Evolutionary conservation across 1,139 yeast species (phyloP).

Genomic region (Pneumocystis carinii): DNA sequence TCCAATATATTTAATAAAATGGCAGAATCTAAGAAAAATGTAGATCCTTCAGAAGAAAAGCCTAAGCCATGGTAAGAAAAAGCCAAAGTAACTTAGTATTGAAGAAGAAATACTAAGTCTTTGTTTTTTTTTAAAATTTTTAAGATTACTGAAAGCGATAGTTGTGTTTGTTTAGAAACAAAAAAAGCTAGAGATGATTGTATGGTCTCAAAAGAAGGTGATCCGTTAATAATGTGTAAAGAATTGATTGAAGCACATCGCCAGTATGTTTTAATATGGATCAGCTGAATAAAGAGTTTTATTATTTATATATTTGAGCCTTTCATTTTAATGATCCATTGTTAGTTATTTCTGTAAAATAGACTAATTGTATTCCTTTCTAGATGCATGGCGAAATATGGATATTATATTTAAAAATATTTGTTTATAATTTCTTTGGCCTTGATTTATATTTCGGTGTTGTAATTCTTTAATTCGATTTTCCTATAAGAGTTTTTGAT

Average conservation of each 20-base stretch:
- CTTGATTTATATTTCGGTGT: not conserved
- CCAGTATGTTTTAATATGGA: not conserved
- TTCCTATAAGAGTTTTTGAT: no score
- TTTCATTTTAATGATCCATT: no score
- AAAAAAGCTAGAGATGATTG: not conserved
- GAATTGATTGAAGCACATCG: not conserved
- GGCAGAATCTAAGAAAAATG: not conserved
- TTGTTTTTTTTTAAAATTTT: no score
- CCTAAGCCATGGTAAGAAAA: not conserved
- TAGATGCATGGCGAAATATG: not conserved
- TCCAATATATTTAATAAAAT: no score
- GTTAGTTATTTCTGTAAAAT: not conserved
- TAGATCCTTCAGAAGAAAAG: not conserved
- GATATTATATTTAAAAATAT: not conserved
- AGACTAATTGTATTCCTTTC: not conserved
- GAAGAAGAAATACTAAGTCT: not conserved
- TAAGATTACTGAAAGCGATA: not conserved
- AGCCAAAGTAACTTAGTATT: no score
- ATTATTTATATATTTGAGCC: not conserved
- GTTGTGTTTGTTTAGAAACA: conserved; percentile 1
- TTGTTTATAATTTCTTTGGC: not conserved
- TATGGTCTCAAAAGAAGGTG: not conserved
- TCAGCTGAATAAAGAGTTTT: not conserved
- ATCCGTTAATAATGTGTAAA: not conserved
- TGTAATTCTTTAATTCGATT: no score